These are phyloP conservation scores for Blastobotrys serpentis DNA, from an alignment of 1,139 yeast genomes.

Conservation along the genomic window DNA sequence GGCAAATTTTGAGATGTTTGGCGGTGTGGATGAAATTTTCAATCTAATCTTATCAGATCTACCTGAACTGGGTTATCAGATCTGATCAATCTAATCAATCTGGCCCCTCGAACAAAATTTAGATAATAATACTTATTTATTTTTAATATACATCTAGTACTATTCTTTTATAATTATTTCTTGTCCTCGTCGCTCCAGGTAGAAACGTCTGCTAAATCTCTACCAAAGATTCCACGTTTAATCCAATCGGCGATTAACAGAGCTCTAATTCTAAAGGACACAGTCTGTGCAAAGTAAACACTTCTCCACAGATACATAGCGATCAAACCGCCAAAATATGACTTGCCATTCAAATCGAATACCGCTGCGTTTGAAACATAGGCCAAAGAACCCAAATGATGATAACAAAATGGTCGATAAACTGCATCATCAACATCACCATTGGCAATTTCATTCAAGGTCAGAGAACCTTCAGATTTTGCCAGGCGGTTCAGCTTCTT, in stretches of 20 bases:
- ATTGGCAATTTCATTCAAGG: constrained; percentile 44
- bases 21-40: too few relatives aligned
- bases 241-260: constrained; percentile 62
- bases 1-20: too few relatives aligned
- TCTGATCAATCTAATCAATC: neutral
- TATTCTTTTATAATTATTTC: neutral
- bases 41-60: neutral
- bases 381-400: constrained; percentile 60
- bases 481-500: constrained; percentile 53
- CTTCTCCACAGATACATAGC: constrained; percentile 71
- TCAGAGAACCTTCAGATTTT: constrained; percentile 38
- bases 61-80: neutral
- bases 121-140: neutral
- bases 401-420: constrained; percentile 55
- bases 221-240: constrained; percentile 60
- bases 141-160: neutral
- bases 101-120: too few relatives aligned
- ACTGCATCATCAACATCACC: constrained; percentile 57
- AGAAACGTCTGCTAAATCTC: constrained; percentile 48
- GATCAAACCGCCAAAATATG: constrained; percentile 56
- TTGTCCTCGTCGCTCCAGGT: constrained; percentile 18
- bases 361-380: constrained; percentile 66
- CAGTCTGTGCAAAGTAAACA: constrained; percentile 62
- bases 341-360: constrained; percentile 53
- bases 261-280: constrained; percentile 57